These are phyloP conservation scores for Populus simonii DNA, from an alignment of 345 rosid species.

Conservation along the genomic window DNA sequence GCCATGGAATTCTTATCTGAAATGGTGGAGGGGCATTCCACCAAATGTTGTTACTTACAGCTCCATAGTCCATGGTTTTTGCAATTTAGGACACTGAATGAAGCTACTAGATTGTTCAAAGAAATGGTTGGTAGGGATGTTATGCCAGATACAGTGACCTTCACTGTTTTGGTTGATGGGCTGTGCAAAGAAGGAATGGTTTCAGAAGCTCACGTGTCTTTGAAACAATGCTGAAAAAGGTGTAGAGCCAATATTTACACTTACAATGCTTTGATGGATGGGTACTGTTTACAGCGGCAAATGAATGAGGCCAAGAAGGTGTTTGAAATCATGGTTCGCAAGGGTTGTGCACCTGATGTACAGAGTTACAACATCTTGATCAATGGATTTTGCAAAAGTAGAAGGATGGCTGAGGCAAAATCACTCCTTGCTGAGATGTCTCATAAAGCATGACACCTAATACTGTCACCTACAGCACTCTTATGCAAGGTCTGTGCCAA, in stretches of 20 bases:
- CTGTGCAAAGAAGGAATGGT: conserved; percentile 5
- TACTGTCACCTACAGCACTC: too few species aligned
- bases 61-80: neutral
- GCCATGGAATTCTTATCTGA: neutral
- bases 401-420: too few species aligned
- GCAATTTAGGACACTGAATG: neutral
- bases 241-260: neutral
- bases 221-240: conserved; percentile 1
- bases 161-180: conserved; percentile 3
- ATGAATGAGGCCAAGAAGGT: neutral
- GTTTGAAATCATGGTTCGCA: neutral
- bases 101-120: neutral
- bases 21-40: neutral
- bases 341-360: too few species aligned
- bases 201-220: neutral
- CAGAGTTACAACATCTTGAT: too few species aligned
- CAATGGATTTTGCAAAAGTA: too few species aligned
- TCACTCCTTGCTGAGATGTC: too few species aligned
- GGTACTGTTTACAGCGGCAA: neutral
- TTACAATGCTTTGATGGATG: neutral
- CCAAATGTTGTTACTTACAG: neutral
- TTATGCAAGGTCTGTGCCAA: too few species aligned
- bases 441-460: too few species aligned
- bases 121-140: neutral
- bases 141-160: neutral